Evolutionary conservation across 148 eudicot species (phyloP).

Genomic region (Camellia lanceoleosa): DNA sequence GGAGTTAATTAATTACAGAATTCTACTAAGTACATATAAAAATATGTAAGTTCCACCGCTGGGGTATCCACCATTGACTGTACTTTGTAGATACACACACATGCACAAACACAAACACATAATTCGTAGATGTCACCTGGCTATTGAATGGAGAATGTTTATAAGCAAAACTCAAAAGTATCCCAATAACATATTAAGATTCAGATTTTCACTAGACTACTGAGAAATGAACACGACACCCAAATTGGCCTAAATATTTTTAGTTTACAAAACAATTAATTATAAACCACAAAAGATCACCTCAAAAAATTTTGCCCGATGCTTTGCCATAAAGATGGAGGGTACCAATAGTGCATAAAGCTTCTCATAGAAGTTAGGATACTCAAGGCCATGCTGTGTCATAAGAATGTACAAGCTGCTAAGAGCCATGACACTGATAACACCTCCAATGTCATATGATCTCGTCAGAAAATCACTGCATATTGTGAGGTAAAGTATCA

Average conservation of each 20-base stretch:
- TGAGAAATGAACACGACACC: background rate
- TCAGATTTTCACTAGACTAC: background rate
- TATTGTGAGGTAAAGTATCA: slow-evolving; percentile 11
- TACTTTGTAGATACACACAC: background rate
- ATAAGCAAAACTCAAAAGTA: background rate
- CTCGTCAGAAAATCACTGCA: slow-evolving; percentile 98
- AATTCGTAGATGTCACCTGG: background rate
- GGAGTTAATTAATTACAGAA: too few relatives aligned
- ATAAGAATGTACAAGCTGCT: slow-evolving; percentile 81
- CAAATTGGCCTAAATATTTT: background rate
- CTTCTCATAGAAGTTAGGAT: slow-evolving; percentile 83
- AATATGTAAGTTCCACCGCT: too few relatives aligned
- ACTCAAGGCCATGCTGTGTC: slow-evolving; percentile 81
- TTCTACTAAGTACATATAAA: too few relatives aligned
- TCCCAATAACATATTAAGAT: background rate
- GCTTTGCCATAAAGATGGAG: slow-evolving; percentile 86
- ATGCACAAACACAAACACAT: too few relatives aligned
- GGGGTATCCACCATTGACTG: too few relatives aligned
- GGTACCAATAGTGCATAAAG: slow-evolving; percentile 85
- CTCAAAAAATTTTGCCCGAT: slow-evolving; percentile 89
- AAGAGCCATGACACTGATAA: slow-evolving; percentile 94
- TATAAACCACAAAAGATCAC: slow-evolving; percentile 33
- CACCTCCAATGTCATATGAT: slow-evolving; percentile 96
- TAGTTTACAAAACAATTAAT: background rate
- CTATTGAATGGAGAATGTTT: background rate